Evolutionary conservation across 257 asterid species (phyloP).

Genomic region (Ehretia macrophylla): DNA sequence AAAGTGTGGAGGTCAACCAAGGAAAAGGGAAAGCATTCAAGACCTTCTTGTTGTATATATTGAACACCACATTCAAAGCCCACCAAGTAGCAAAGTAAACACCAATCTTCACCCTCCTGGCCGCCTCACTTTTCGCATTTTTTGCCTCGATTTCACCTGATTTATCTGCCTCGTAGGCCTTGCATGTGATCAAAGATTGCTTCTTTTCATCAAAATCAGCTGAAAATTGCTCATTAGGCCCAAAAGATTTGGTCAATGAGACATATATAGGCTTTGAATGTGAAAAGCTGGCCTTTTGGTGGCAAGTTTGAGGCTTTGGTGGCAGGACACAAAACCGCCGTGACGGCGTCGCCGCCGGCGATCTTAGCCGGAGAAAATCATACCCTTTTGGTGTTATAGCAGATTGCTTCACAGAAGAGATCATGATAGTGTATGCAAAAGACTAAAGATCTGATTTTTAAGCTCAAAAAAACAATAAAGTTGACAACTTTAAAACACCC

Average conservation of each 20-base stretch:
- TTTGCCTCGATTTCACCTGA: conserved; percentile 45
- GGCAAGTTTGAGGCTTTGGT: conserved; percentile 19
- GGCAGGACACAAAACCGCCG: conserved; percentile 26
- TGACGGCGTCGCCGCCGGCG: conserved; percentile 8
- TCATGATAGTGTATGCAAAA: conserved; percentile 48
- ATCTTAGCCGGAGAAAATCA: conserved; percentile 32
- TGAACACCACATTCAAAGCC: conserved; percentile 85
- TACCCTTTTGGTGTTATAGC: conserved; percentile 27
- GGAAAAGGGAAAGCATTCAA: conserved; percentile 87
- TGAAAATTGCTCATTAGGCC: too few species aligned
- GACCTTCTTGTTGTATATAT: conserved; percentile 89
- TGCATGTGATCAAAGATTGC: conserved; percentile 41
- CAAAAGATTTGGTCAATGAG: conserved; percentile 23
- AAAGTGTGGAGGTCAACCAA: conserved; percentile 90
- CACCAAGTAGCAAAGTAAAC: conserved; percentile 92
- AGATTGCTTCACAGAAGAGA: conserved; percentile 58
- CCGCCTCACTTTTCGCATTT: conserved; percentile 46
- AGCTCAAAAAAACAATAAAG: conserved; percentile 8
- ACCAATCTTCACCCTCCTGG: conserved; percentile 78
- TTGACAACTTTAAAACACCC: conserved; percentile 4
- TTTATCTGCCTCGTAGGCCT: conserved; percentile 75
- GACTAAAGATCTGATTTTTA: conserved; percentile 7
- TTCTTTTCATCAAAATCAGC: conserved; percentile 7
- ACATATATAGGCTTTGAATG: conserved; percentile 51
- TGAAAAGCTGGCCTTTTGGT: conserved; percentile 26